phyloP scores from a whole-genome alignment of 1,284 basidiomycete genomes.

The Cystobasidium sp. region DNA sequence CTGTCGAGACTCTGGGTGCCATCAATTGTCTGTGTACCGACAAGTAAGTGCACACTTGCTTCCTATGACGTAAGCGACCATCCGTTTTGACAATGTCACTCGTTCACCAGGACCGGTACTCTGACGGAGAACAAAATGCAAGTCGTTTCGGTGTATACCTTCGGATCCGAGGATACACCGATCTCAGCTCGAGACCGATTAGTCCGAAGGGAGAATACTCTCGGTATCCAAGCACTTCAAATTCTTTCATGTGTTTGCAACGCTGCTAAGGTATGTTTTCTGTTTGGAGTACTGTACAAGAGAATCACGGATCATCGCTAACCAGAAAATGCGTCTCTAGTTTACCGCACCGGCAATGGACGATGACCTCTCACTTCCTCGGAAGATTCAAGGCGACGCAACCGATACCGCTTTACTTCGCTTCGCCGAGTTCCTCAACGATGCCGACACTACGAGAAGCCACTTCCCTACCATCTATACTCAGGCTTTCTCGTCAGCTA shows the following conservation, averaged over 20 bases:
- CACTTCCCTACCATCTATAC: constrained; percentile 59
- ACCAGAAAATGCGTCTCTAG: not conserved
- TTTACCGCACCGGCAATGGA: constrained; percentile 45
- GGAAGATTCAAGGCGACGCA: constrained; percentile 64
- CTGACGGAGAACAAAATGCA: constrained; percentile 60
- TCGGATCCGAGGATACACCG: constrained; percentile 19
- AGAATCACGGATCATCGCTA: not conserved
- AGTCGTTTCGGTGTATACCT: constrained; percentile 55
- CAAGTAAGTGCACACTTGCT: constrained; percentile 55
- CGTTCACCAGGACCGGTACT: constrained; percentile 60
- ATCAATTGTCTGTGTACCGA: constrained; percentile 66
- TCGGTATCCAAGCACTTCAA: constrained; percentile 58
- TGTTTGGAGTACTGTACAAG: not conserved
- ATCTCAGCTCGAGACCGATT: constrained; percentile 41
- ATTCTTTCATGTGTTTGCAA: constrained; percentile 67
- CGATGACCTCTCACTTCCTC: constrained; percentile 60
- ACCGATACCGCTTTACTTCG: constrained; percentile 69
- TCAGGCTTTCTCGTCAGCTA: constrained; percentile 67
- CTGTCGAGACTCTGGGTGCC: constrained; percentile 66
- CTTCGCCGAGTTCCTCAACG: constrained; percentile 63
- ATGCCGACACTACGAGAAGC: constrained; percentile 54
- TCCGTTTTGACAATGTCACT: not conserved
- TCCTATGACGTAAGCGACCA: too few relatives aligned
- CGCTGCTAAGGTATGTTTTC: constrained; percentile 58
- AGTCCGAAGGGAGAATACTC: constrained; percentile 37